Percentiles rank a stretch among this genome's conserved stretches.
Conservation (phyloP, 1,139 yeast species). For the Magnusiomyces sp. region DNA sequence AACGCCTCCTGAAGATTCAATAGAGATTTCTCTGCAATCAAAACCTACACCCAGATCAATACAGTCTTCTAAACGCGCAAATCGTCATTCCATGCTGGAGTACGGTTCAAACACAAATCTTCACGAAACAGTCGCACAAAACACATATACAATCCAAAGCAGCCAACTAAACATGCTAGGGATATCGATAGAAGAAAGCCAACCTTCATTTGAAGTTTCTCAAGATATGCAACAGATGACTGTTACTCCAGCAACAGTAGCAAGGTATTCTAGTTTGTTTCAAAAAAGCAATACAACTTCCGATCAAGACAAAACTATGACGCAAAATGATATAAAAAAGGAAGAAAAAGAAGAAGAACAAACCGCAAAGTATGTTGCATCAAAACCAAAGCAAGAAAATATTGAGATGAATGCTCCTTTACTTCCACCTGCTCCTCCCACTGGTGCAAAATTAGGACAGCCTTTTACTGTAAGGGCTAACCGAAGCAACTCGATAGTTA, state of each 20-base stretch:
- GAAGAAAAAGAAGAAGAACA: no score
- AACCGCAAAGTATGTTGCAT: no score
- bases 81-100: no score
- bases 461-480: no score
- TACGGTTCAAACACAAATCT: no score
- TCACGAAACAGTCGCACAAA: background rate
- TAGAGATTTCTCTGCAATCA: conserved; percentile 3
- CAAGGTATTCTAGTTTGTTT: conserved; percentile 23
- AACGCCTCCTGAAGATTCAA: conserved; percentile 1
- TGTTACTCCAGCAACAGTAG: conserved; percentile 24
- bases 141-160: no score
- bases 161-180: background rate
- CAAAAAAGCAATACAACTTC: background rate
- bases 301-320: no score
- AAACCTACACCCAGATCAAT: conserved; percentile 1
- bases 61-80: background rate
- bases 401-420: no score
- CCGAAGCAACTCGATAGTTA: no score
- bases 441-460: conserved; percentile 4
- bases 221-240: conserved; percentile 16
- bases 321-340: no score
- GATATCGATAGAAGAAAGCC: background rate
- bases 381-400: no score
- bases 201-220: conserved; percentile 11
- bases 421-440: conserved; percentile 15